Conservation (phyloP, 371 early-diverging fungal genomes). For the Cladochytrium tenue region DNA sequence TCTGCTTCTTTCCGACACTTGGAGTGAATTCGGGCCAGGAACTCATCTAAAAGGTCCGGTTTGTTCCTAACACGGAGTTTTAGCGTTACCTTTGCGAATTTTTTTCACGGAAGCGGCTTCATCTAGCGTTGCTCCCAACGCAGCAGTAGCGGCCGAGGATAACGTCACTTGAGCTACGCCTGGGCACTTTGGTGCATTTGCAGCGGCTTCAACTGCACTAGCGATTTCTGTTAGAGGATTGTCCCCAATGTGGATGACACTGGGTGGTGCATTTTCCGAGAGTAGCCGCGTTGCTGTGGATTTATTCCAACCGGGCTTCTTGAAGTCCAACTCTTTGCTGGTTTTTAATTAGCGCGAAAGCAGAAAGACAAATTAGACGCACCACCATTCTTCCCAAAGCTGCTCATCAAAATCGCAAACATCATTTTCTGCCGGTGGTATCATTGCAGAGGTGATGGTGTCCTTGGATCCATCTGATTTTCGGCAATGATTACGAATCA, state of each 20-base stretch:
- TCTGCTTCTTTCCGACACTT: neutral
- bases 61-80: no score
- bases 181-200: neutral
- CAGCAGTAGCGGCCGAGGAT: neutral
- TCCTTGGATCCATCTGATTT: no score
- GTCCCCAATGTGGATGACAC: slow-evolving; percentile 36
- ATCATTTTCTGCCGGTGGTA: no score
- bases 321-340: slow-evolving; percentile 21
- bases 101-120: neutral
- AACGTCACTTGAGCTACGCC: neutral
- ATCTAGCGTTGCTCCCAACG: neutral
- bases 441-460: no score
- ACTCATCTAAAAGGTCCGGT: neutral
- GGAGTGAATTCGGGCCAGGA: neutral
- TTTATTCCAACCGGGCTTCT: slow-evolving; percentile 29
- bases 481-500: no score
- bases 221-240: slow-evolving; percentile 7
- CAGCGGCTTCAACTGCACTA: slow-evolving; percentile 5
- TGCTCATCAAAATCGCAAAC: no score
- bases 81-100: neutral
- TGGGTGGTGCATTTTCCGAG: slow-evolving; percentile 24
- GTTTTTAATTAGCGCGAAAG: no score
- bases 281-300: slow-evolving; percentile 32
- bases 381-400: no score
- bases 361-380: no score